Base-by-base conservation (phyloP, 2,329 filamentous ascomycete genomes). In the Calonectria henricotiae region DNA sequence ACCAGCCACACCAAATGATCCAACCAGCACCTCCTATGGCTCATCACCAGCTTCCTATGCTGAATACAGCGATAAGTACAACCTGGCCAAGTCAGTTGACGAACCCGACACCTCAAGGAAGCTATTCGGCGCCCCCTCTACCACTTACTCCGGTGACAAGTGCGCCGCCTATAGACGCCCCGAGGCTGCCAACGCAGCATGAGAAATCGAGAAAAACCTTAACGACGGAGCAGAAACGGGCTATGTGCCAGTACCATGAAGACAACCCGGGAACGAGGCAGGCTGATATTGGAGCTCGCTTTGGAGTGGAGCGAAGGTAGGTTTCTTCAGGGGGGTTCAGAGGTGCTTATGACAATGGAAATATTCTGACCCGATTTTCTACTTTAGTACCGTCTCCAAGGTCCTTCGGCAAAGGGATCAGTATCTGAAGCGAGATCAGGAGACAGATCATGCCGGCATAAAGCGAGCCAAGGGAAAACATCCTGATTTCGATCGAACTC, bases 301-400 rank as follows among this genome's bases (percentile, higher is more conserved):
- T 99, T 84, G 96, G 95, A 41, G 96, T 99, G 63, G 96, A 99
- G 85, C 88, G 96, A 92, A 98, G 96, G 96, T 98, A 91, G 82
- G 85, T 68, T 55, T 55, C 30, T 55, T 37, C 51, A 55, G 51
- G 51, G 32, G 51, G 27, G 66, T 60, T 44, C 37, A 25, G 54
- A 7, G 65, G 58, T 12, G 39, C 30, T 30, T 49, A 43, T 43
- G 47, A 41, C 25, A 25, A 49, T 25, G 77, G 83, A 79, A 46
- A 62, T 20, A 37, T 49, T 68, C 79, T 80, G 68, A 80, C 77
- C 69, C 8, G 39, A 12, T 41, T 63, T 55, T 61, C 20, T 37
- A 65, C 60, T 55, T 62, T 71, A 99, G 96, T 85, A 99, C 96
- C 60, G 96, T 99, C n/a, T 99, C 96, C 65, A 99, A 99, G 81